Evolutionary conservation across 305 asterid species (phyloP), one percentile per base, ranked within the genome.

Genomic region (Coffea humblotiana): DNA sequence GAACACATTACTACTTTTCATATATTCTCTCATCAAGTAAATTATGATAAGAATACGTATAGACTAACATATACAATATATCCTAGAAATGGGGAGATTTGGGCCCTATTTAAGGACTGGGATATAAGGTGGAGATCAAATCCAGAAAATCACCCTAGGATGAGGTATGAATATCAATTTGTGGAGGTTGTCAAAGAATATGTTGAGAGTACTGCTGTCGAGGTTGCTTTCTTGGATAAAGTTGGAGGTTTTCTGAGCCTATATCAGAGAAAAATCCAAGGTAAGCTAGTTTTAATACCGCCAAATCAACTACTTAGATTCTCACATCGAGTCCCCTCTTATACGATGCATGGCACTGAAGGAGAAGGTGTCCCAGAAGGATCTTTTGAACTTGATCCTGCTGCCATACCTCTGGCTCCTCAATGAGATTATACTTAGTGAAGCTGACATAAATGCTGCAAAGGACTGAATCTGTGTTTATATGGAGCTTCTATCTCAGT

Each of bases 21-120:
- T 7, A 35, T 32, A 5, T 80, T 67, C 29, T 80, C 79, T 25
- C 79, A 80, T 54, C 83, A 35, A 60, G 74, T 75, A 8, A 43
- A 8, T n/a, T 80, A 74, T 35, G 56, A 80, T 49, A 52, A 75
- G 40, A 37, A 25, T 32, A 48, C 6, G 13, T 10, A 6, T 16
- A 43, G 25, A 47, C 40, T 16, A 18, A 11, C 70, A 37, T 47
- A 71, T 72, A 15, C n/a, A 60, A 69, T 66, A 23, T 12, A 63
- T 65, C 83, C 83, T 4, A 73, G 79, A 32, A 74, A 74, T 35
- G 75, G 79, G 54, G 75, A 80, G 23, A 74, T 45, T 80, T 80
- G 83, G 83, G 79, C 83, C 56, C 75, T 66, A 29, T 74, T 65
- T 29, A 65, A 72, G 54, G 76, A 37, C 29, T 80, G 79, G 83